Conservation (phyloP, 768 basidiomycete genomes). For the Rhizopogon salebrosus region DNA sequence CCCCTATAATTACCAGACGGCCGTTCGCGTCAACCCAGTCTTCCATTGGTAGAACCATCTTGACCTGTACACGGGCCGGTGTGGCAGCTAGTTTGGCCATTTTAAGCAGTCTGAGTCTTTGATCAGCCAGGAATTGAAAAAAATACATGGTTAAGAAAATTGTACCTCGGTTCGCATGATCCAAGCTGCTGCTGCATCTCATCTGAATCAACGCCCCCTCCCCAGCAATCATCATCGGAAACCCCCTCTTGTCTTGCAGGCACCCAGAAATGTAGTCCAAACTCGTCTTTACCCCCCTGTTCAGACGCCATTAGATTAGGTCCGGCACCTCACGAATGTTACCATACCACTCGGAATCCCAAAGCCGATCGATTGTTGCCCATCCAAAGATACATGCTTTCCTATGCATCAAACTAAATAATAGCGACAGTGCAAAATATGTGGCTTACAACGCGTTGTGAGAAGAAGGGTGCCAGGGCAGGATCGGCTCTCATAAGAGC, state of each 20-base stretch:
- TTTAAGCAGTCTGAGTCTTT: conserved; percentile 28
- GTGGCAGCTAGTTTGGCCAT: conserved; percentile 31
- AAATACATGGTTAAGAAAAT: background rate
- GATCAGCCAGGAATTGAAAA: background rate
- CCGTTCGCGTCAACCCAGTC: conserved; percentile 45
- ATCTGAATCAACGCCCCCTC: conserved; percentile 25
- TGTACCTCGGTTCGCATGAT: conserved; percentile 35
- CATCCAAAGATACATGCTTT: conserved; percentile 10
- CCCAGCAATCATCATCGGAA: conserved; percentile 30
- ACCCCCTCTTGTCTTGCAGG: conserved; percentile 24
- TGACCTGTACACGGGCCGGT: conserved; percentile 33
- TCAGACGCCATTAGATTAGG: conserved; percentile 2
- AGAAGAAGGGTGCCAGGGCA: conserved; percentile 29
- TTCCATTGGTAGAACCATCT: conserved; percentile 36
- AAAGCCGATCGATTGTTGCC: conserved; percentile 18
- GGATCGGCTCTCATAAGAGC: conserved; percentile 36
- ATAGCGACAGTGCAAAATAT: no score
- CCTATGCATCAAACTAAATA: conserved; percentile 4
- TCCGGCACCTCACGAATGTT: background rate
- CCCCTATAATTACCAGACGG: conserved; percentile 49
- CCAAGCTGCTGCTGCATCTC: conserved; percentile 26
- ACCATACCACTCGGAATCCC: conserved; percentile 19
- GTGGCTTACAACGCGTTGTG: conserved; percentile 12
- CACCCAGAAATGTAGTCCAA: conserved; percentile 22
- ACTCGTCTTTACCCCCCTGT: conserved; percentile 36